Evolutionary conservation across 1,284 basidiomycete species (phyloP).

Genomic region (Schizophyllum commune): DNA sequence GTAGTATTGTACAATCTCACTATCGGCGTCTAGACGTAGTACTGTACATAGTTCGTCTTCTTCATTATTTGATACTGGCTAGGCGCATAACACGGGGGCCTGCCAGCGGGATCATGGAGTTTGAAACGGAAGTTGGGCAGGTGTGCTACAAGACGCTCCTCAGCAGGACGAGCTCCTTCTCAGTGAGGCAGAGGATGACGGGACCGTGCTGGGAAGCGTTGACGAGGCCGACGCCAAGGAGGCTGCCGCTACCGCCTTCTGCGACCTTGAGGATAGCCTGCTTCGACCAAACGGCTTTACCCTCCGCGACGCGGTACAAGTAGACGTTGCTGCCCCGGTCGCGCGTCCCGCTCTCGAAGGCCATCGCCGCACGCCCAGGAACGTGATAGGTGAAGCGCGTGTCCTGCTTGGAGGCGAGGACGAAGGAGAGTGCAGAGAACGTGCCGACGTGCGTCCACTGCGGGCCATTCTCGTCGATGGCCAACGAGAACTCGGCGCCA

Average conservation of each 20-base stretch:
- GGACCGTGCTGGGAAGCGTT: conserved; percentile 21
- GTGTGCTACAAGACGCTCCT: conserved; percentile 33
- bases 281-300: conserved; percentile 52
- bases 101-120: too few relatives aligned
- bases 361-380: conserved; percentile 48
- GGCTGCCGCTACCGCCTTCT: conserved; percentile 50
- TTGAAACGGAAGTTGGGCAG: too few relatives aligned
- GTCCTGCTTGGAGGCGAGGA: conserved; percentile 90
- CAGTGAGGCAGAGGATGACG: conserved; percentile 69
- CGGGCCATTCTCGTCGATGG: conserved; percentile 26
- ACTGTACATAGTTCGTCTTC: background rate
- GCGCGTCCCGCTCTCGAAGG: conserved; percentile 70
- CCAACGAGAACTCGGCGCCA: conserved; percentile 56
- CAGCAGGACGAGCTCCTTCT: conserved; percentile 67
- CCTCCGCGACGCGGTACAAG: conserved; percentile 58
- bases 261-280: conserved; percentile 75
- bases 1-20: background rate
- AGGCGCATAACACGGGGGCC: too few relatives aligned
- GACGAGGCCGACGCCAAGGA: conserved; percentile 71
- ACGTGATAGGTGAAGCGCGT: conserved; percentile 77
- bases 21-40: background rate
- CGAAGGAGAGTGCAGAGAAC: conserved; percentile 86
- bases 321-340: conserved; percentile 75
- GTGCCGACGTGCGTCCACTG: conserved; percentile 75
- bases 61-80: background rate